phyloP scores from a whole-genome alignment of 1,284 basidiomycete species.

The Pseudozyma pruni region DNA sequence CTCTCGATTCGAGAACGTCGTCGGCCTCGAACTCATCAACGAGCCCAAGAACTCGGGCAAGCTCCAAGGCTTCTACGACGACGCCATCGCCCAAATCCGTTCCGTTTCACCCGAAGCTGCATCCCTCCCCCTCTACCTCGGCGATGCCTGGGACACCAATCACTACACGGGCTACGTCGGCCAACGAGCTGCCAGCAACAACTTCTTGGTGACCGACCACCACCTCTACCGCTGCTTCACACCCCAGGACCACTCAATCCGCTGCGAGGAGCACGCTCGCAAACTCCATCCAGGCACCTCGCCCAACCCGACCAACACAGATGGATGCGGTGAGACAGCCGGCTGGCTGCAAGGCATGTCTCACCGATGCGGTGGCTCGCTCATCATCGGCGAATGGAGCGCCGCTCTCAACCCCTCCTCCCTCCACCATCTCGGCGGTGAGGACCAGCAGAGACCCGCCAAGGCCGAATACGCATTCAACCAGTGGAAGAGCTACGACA shows the following conservation, averaged over 20 bases:
- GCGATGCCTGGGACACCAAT: constrained; percentile 81
- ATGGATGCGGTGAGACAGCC: constrained; percentile 45
- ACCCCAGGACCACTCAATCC: constrained; percentile 73
- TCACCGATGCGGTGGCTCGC: constrained; percentile 71
- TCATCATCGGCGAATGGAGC: constrained; percentile 83
- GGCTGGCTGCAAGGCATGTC: constrained; percentile 53
- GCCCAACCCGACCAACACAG: constrained; percentile 24
- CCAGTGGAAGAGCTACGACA: constrained; percentile 78
- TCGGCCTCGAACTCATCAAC: constrained; percentile 85
- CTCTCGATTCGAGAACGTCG: constrained; percentile 74
- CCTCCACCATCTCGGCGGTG: constrained; percentile 67
- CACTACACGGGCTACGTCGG: constrained; percentile 75
- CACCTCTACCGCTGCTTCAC: constrained; percentile 89
- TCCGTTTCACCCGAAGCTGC: constrained; percentile 31
- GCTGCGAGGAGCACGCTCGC: constrained; percentile 73
- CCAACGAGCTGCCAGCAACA: constrained; percentile 42
- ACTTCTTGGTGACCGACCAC: constrained; percentile 79
- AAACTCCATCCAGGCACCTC: constrained; percentile 43
- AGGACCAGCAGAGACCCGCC: constrained; percentile 70
- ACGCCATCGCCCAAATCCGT: constrained; percentile 74
- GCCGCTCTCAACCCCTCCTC: constrained; percentile 79
- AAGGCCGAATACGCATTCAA: constrained; percentile 72
- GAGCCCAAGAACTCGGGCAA: constrained; percentile 75
- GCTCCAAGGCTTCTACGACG: constrained; percentile 63
- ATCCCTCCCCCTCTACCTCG: constrained; percentile 72